Evolutionary conservation across 805 yeast species (phyloP), one percentile per base, ranked within the genome.

Genomic region (Ogataea paradorogensis): DNA sequence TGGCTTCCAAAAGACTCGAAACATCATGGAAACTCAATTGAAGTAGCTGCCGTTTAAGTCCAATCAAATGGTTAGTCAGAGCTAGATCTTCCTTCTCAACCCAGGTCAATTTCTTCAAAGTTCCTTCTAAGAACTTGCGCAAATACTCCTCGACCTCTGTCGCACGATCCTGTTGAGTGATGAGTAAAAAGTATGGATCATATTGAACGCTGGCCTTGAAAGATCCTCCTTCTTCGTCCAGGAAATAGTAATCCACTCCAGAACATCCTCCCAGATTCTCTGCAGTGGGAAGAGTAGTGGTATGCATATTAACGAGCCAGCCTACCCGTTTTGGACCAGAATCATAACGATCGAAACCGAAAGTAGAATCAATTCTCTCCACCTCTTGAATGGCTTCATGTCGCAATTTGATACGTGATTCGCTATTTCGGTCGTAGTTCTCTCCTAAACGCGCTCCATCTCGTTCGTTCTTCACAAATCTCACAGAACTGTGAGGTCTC

Each of bases 161-260:
- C 44, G 81, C 87, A 13, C 64, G 63, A 13, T 79, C 78, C 1
- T 74, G 74, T n/a, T 74, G 68, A 47, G 87, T 78, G 2, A 78
- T 71, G 9, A 93, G 65, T 36, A 83, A 76, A 55, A 93, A 85
- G 60, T 93, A 93, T 0, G 99, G 99, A 51, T 87, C 89, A 57
- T 76, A 86, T 42, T 75, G 83, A 10, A 86, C 63, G 1, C 95
- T 83, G 4, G 89, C 82, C 58, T 91, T 93, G 69, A 95, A 93
- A 30, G 85, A 79, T 6, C 97, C 99, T 33, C 99, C 99, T 59
- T 90, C 97, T 54, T 87, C 96, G 59, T 90, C 98, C 7, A 93
- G 64, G 52, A 95, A 93, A 58, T 95, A 95, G 61, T 84, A 89
- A 53, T 93, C 97, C 3, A 91, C 96, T 3, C 91, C 99, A 0